A percentile compares a stretch with the other conserved stretches of the same genome.
These are phyloP conservation scores for Rhodomyrtus tomentosa DNA, from an alignment of 345 rosid species.

Conservation along the genomic window DNA sequence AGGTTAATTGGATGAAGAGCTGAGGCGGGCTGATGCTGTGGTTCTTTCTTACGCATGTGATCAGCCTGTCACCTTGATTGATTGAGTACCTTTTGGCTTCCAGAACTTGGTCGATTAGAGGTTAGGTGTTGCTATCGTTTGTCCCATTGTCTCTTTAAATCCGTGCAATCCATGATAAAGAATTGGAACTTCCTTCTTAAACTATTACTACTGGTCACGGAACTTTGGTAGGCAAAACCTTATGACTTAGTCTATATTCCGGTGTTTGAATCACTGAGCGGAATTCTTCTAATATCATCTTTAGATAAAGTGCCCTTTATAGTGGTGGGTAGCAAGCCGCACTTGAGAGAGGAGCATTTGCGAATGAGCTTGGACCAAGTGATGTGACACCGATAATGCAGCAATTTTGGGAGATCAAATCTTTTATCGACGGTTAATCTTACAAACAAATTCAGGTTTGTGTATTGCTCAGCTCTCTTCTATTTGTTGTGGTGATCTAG, in stretches of 20 bases:
- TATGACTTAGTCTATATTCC: neutral
- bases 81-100: slow-evolving; percentile 70
- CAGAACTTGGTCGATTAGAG: slow-evolving; percentile 47
- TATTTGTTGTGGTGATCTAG: neutral
- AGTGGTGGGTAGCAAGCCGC: slow-evolving; percentile 66
- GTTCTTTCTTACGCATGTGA: slow-evolving; percentile 67
- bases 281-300: neutral
- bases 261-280: neutral
- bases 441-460: slow-evolving; percentile 53
- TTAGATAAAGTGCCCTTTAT: slow-evolving; percentile 81
- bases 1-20: slow-evolving; percentile 44
- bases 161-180: neutral
- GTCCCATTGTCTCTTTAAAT: neutral
- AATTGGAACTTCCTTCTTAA: neutral
- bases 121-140: neutral
- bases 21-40: slow-evolving; percentile 64
- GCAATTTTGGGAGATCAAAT: slow-evolving; percentile 69
- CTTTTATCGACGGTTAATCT: slow-evolving; percentile 62
- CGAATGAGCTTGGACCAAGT: slow-evolving; percentile 53
- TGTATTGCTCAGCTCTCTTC: neutral
- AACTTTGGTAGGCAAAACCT: neutral
- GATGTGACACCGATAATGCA: slow-evolving; percentile 75
- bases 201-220: neutral
- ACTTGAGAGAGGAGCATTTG: slow-evolving; percentile 41
- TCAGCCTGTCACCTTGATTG: slow-evolving; percentile 39